Evolutionary conservation across 805 yeast species (phyloP).

Genomic region (Lachancea quebecensis): DNA sequence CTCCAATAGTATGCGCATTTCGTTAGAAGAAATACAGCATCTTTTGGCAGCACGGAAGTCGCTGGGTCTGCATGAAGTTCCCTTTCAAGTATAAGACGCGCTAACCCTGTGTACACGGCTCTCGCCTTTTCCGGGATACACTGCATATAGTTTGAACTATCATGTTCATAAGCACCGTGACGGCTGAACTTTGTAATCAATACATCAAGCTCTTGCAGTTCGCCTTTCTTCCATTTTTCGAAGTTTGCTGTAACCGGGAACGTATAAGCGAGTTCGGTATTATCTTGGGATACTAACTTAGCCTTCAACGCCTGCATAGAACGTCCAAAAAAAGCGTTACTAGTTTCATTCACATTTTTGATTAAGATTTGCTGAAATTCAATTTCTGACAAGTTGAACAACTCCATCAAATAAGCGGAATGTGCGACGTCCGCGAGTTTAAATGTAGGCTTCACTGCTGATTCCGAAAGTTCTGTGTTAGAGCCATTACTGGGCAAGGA

Average conservation of each 20-base stretch:
- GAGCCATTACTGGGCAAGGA: background rate
- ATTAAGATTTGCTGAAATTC: slow-evolving; percentile 51
- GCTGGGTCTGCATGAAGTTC: slow-evolving; percentile 22
- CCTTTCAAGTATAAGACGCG: slow-evolving; percentile 38
- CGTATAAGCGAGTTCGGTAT: background rate
- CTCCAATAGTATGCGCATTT: slow-evolving; percentile 54
- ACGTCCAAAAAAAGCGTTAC: background rate
- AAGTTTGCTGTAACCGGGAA: slow-evolving; percentile 34
- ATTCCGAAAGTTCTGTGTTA: slow-evolving; percentile 1
- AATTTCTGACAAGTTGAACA: slow-evolving; percentile 44
- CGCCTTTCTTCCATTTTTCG: slow-evolving; percentile 38
- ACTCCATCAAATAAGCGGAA: slow-evolving; percentile 38
- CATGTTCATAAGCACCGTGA: background rate
- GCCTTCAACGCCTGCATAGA: slow-evolving; percentile 1
- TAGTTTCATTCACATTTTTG: slow-evolving; percentile 14
- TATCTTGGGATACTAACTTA: slow-evolving; percentile 8
- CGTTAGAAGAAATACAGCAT: slow-evolving; percentile 37
- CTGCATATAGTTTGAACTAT: background rate
- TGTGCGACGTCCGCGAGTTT: slow-evolving; percentile 49
- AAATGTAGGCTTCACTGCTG: slow-evolving; percentile 41
- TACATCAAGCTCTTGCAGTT: slow-evolving; percentile 27
- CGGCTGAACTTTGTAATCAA: slow-evolving; percentile 23
- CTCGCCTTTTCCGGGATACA: slow-evolving; percentile 40
- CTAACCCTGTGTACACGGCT: slow-evolving; percentile 35
- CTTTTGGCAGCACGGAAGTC: slow-evolving; percentile 34